phyloP scores from a whole-genome alignment of 306 rosid genomes.

The Heteromeles arbutifolia region DNA sequence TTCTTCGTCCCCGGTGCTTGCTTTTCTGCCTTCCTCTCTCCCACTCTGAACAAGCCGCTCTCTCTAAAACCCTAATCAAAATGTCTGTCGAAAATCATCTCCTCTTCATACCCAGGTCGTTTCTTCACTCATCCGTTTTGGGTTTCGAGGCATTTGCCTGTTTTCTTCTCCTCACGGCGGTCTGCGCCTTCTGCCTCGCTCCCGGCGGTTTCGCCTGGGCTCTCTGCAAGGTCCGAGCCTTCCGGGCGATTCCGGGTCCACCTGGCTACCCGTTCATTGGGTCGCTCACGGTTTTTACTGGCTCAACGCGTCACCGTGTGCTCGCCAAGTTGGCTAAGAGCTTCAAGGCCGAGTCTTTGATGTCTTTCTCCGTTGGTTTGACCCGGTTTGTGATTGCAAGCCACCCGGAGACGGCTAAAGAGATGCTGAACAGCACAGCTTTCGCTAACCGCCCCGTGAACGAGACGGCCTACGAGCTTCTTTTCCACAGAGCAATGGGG shows the following conservation, averaged over 20 bases:
- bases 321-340: slow-evolving; percentile 17
- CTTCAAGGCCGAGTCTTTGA: slow-evolving; percentile 13
- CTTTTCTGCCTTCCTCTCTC: background rate
- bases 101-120: background rate
- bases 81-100: background rate
- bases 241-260: slow-evolving; percentile 18
- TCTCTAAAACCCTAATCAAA: background rate
- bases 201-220: slow-evolving; percentile 37
- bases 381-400: slow-evolving; percentile 29
- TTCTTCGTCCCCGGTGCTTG: background rate
- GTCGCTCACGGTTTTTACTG: background rate
- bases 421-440: slow-evolving; percentile 18
- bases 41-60: background rate
- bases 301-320: slow-evolving; percentile 16
- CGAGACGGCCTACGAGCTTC: slow-evolving; percentile 35
- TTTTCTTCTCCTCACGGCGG: background rate
- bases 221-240: slow-evolving; percentile 14
- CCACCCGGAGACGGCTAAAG: slow-evolving; percentile 26
- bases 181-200: slow-evolving; percentile 11
- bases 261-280: slow-evolving; percentile 19
- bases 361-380: slow-evolving; percentile 31
- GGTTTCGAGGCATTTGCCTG: slow-evolving; percentile 5
- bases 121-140: slow-evolving; percentile 1
- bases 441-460: slow-evolving; percentile 39
- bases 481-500: slow-evolving; percentile 41